Evolutionary conservation across 1,139 yeast genomes (phyloP).

Genomic region (Suhomyces guaymorum): DNA sequence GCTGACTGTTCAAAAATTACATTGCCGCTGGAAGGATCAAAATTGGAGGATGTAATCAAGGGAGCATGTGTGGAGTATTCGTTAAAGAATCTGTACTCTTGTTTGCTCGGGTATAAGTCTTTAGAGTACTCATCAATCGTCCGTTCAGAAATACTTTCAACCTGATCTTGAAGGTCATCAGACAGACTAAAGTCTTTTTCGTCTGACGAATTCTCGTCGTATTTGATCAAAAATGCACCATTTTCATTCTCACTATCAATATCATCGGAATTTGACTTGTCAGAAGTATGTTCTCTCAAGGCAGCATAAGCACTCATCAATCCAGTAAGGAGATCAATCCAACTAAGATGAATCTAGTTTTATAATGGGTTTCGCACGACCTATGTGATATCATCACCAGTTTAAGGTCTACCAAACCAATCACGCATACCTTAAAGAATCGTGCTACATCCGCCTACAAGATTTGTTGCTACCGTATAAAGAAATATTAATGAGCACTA

Average conservation of each 20-base stretch:
- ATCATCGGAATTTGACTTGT: slow-evolving; percentile 14
- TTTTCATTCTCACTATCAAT: slow-evolving; percentile 20
- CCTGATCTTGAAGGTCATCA: slow-evolving; percentile 10
- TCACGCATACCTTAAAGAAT: too few species aligned
- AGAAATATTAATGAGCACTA: too few species aligned
- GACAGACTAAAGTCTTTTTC: slow-evolving; percentile 22
- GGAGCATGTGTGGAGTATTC: slow-evolving; percentile 2
- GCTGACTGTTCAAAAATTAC: slow-evolving; percentile 30
- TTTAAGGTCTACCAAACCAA: too few species aligned
- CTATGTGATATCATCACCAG: too few species aligned
- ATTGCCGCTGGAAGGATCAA: slow-evolving; percentile 39
- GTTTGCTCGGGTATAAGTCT: neutral
- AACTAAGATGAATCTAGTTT: too few species aligned
- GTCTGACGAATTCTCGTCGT: slow-evolving; percentile 29
- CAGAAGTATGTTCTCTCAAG: slow-evolving; percentile 24
- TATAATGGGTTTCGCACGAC: too few species aligned
- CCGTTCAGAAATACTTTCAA: neutral
- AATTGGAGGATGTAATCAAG: slow-evolving; percentile 25
- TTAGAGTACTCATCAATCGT: neutral
- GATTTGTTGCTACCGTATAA: too few species aligned
- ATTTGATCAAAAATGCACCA: slow-evolving; percentile 21
- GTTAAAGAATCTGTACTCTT: slow-evolving; percentile 1
- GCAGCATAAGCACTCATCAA: slow-evolving; percentile 65
- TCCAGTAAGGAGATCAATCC: too few species aligned
- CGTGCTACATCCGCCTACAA: too few species aligned